Evolutionary conservation across 2,329 filamentous ascomycete species (phyloP), one percentile per base, ranked within the genome.

Genomic region (Colletotrichum aenigma): DNA sequence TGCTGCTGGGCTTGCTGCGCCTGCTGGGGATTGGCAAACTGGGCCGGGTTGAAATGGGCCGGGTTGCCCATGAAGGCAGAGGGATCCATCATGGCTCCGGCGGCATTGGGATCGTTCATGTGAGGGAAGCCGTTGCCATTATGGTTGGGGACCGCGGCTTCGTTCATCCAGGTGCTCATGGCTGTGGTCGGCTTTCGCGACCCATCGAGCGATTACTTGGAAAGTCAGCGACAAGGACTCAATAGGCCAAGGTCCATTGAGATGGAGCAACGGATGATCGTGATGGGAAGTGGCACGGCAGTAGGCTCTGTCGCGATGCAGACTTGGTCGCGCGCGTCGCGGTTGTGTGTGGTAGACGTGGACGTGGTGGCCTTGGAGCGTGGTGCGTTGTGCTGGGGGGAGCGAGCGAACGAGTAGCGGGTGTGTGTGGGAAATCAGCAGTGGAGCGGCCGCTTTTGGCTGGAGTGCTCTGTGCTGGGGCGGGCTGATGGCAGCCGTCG

Each of bases 81-180:
- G 12, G 91, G 91, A 82, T 94, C 92, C 88, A 94, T 93, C 89
- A 93, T 93, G 83, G 85, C 85, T 79, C 85, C 86, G 74, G 85
- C 86, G 77, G 84, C 83, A 82, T 91, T 92, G 61, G 91, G 88
- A 81, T 93, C 91, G 84, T 88, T 91, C 86, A 93, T 89, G 82
- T 92, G 91, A 80, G 90, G 88, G 84, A 93, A 93, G 87, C 90
- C 89, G 87, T 91, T 92, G 88, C 91, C 91, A 92, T 93, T 92
- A 86, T 93, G 91, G 85, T 92, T 93, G 81, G 90, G 90, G 87
- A 92, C 88, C 84, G 89, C 89, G 86, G 91, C 88, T 85, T 94
- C 92, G 86, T 93, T 93, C 89, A 93, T 93, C 92, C 92, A 93
- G 87, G 91, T 91, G 88, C 90, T 93, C 92, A 93, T 93, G 88